A percentile compares a stretch with the other conserved stretches of the same genome.
phyloP scores from a whole-genome alignment of 148 eudicot genomes.

The Chenopodium formosanum region DNA sequence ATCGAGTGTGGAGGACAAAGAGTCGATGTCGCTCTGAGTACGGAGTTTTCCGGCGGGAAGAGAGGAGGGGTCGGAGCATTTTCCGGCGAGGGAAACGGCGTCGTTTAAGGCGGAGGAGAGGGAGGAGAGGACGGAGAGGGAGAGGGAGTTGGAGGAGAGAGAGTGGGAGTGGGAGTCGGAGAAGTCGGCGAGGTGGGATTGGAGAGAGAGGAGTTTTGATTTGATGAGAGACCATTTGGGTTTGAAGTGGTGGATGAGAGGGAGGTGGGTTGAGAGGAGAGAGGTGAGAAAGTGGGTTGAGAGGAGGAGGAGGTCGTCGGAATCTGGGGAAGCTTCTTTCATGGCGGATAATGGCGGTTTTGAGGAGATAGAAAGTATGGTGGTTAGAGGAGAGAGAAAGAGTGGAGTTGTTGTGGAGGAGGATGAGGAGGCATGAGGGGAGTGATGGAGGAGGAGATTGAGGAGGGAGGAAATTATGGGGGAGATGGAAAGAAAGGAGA shows the following conservation, averaged over 20 bases:
- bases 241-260: slow-evolving; percentile 49
- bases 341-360: slow-evolving; percentile 28
- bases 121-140: slow-evolving; percentile 44
- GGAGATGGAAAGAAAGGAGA: neutral
- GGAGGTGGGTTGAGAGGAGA: slow-evolving; percentile 38
- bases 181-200: slow-evolving; percentile 43
- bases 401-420: neutral
- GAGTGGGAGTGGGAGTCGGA: slow-evolving; percentile 23
- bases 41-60: slow-evolving; percentile 61
- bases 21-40: slow-evolving; percentile 73
- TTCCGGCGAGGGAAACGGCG: slow-evolving; percentile 43
- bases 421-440: neutral
- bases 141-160: slow-evolving; percentile 33
- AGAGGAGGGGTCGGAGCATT: slow-evolving; percentile 34
- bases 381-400: slow-evolving; percentile 1
- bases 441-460: neutral
- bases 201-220: slow-evolving; percentile 54
- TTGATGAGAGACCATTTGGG: slow-evolving; percentile 62
- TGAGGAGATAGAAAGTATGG: slow-evolving; percentile 3
- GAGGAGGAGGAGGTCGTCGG: slow-evolving; percentile 19
- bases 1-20: slow-evolving; percentile 53
- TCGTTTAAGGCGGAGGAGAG: slow-evolving; percentile 44
- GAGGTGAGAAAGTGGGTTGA: slow-evolving; percentile 32
- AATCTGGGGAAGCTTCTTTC: slow-evolving; percentile 30
- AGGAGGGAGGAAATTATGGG: too few species aligned